phyloP scores from a whole-genome alignment of 2,329 filamentous ascomycete genomes.

The Nannizzia gypsea region DNA sequence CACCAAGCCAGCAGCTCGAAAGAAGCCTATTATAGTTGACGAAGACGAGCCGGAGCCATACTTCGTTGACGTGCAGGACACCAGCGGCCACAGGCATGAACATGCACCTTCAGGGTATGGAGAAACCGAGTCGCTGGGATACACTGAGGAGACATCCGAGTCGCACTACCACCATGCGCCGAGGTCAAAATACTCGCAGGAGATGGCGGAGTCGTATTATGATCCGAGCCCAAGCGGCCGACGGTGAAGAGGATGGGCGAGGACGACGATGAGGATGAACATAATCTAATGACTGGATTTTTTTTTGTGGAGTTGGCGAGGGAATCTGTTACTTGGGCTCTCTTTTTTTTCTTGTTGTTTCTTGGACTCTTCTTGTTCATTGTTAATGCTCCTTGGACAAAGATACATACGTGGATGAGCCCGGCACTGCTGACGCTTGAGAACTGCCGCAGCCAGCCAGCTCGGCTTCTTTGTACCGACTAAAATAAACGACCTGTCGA shows the following conservation, averaged over 20 bases:
- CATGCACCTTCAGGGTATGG: not conserved
- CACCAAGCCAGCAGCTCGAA: not conserved
- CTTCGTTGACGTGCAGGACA: slow-evolving; percentile 2
- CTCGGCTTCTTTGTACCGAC: not conserved
- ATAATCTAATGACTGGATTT: not conserved
- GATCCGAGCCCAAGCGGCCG: not conserved
- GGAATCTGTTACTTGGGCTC: not conserved
- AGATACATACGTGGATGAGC: not conserved
- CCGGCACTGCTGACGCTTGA: not conserved
- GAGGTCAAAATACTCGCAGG: not conserved
- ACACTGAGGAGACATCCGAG: not conserved
- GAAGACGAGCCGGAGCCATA: not conserved
- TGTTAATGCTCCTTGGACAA: too few species aligned
- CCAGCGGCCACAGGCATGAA: not conserved
- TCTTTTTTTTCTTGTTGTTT: not conserved
- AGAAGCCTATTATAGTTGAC: not conserved
- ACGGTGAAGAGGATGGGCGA: not conserved
- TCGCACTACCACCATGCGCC: not conserved
- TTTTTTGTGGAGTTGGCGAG: not conserved
- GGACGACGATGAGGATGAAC: not conserved
- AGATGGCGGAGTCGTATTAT: not conserved
- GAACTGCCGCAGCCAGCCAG: not conserved
- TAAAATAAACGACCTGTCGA: not conserved
- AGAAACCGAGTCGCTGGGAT: not conserved
- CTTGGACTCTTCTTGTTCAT: not conserved